Evolutionary conservation across 2,329 filamentous ascomycete genomes (phyloP).

Genomic region (Paradendryphiella salina): DNA sequence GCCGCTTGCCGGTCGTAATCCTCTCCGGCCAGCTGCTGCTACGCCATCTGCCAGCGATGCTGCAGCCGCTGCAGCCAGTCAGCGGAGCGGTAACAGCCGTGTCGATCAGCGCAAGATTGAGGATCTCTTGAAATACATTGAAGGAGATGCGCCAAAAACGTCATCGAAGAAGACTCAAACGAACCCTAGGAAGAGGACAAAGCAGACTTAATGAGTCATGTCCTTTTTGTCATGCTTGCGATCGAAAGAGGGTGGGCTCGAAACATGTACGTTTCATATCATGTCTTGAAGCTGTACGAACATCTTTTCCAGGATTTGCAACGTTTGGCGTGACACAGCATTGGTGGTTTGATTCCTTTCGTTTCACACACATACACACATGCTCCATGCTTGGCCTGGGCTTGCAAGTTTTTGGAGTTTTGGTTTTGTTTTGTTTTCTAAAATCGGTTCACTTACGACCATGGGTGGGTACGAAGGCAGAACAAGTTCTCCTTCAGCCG

Average conservation of each 20-base stretch:
- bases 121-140: slow-evolving; percentile 91
- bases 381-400: not conserved
- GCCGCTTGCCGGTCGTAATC: slow-evolving; percentile 61
- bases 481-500: not conserved
- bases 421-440: too few relatives aligned
- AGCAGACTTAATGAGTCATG: not conserved
- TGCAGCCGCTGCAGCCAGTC: slow-evolving; percentile 42
- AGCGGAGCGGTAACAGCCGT: slow-evolving; percentile 46
- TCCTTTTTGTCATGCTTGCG: not conserved
- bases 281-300: slow-evolving; percentile 1
- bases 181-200: slow-evolving; percentile 49
- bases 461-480: not conserved
- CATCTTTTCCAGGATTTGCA: not conserved
- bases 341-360: not conserved
- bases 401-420: slow-evolving; percentile 1
- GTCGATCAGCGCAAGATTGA: slow-evolving; percentile 85
- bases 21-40: slow-evolving; percentile 64
- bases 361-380: not conserved
- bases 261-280: slow-evolving; percentile 1
- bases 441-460: not conserved
- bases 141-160: slow-evolving; percentile 61
- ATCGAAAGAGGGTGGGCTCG: not conserved
- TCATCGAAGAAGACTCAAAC: slow-evolving; percentile 48
- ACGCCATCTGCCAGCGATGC: slow-evolving; percentile 60
- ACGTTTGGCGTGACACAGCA: not conserved